Evolutionary conservation across 2,329 filamentous ascomycete genomes (phyloP).

Genomic region (Colletotrichum gigasporum): DNA sequence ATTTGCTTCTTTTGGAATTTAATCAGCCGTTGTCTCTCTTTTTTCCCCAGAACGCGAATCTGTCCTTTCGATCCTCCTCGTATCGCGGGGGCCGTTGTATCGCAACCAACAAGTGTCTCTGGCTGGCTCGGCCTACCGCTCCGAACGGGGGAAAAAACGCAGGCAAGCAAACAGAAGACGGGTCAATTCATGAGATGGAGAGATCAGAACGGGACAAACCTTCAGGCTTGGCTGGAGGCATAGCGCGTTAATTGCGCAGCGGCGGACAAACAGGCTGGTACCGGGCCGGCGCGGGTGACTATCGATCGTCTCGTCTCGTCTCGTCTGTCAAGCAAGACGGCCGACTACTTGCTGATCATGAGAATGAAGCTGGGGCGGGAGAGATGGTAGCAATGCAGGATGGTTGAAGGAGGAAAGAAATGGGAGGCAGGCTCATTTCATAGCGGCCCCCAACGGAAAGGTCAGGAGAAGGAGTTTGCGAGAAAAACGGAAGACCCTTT

Average conservation of each 20-base stretch:
- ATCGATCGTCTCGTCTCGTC: too few relatives aligned
- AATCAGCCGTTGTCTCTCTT: constrained; percentile 20
- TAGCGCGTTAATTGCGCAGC: constrained; percentile 1
- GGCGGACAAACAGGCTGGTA: not conserved
- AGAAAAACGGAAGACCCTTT: constrained; percentile 20
- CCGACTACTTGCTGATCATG: constrained; percentile 11
- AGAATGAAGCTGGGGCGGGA: not conserved
- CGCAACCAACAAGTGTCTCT: not conserved
- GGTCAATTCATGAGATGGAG: not conserved
- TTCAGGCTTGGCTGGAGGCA: constrained; percentile 10
- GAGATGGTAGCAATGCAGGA: not conserved
- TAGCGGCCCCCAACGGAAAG: constrained; percentile 13
- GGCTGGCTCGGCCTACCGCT: too few relatives aligned
- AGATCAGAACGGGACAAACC: constrained; percentile 5
- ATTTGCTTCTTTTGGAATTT: constrained; percentile 19
- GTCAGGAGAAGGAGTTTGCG: constrained; percentile 10
- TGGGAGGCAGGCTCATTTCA: constrained; percentile 28
- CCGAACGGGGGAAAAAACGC: not conserved
- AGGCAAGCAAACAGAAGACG: not conserved
- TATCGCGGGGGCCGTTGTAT: constrained; percentile 4
- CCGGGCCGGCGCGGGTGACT: not conserved
- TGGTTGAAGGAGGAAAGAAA: constrained; percentile 14
- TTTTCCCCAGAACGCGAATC: constrained; percentile 14
- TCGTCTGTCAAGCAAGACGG: constrained; percentile 3
- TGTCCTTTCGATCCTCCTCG: constrained; percentile 18